Base-by-base conservation (phyloP, 306 rosid species). In the Lablab purpureus region DNA sequence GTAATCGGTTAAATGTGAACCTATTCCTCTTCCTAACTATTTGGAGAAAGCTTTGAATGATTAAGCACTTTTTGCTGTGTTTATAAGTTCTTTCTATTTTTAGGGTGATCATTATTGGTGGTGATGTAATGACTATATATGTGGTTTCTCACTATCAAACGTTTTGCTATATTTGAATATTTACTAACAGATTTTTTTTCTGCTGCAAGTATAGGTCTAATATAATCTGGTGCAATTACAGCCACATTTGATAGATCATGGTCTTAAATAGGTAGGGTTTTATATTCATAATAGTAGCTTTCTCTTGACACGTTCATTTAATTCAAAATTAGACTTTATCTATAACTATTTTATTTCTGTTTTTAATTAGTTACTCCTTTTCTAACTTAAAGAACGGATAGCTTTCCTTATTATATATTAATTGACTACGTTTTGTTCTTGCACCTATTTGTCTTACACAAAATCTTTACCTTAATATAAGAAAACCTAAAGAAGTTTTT, bases 11-110 rank as follows among this genome's bases (percentile, higher is more conserved):
- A 62, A 36, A 0, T 3, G 3, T 46, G 73, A 76, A 32, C 70
- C 40, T 46, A 28, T 52, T 60, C 4, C 27, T 49, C 6, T 4
- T 4, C 51, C 59, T 13, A 28, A n/a, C 78, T 43, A 54, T 43
- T 84, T 71, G n/a, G 50, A 14, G 59, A 27, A 22, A 23, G 22
- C 0, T 73, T 27, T 81, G 65, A 19, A 30, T 73, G 83, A 81
- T 50, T 73, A 36, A 60, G 71, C 59, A 65, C 55, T 72, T 3
- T 78, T 77, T 56, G 76, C 52, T 1, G 6, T 30, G 13, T 17
- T 13, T n/a, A n/a, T n/a, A 76, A 69, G 4, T 19, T 54, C 0
- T 54, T 30, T 4, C 10, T 21, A 54, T 54, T 54, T 52, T 52
- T 54, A 22, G 30, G 62, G 62, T 21, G 10, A 1, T 22, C 2